Evolutionary conservation across 805 yeast species (phyloP).

Genomic region (Torulaspora franciscae): DNA sequence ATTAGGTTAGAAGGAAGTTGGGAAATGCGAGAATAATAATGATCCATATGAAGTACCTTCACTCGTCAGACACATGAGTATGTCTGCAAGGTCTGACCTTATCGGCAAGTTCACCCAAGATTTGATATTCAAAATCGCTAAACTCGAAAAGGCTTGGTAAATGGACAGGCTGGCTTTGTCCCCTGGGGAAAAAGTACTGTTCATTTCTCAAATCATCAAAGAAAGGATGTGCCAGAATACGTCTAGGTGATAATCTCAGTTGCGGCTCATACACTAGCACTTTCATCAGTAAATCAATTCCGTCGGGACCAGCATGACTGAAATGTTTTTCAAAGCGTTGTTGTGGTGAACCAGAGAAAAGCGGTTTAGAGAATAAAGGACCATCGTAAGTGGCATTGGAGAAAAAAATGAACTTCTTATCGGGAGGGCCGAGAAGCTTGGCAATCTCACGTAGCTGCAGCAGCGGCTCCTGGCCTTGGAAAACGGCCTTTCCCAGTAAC

Average conservation of each 20-base stretch:
- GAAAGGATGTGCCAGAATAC: constrained; percentile 81
- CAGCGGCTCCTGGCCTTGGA: constrained; percentile 88
- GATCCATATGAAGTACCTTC: constrained; percentile 2
- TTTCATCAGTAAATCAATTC: constrained; percentile 74
- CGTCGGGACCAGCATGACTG: constrained; percentile 76
- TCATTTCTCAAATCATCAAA: constrained; percentile 76
- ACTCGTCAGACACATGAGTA: constrained; percentile 2
- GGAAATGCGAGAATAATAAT: constrained; percentile 2
- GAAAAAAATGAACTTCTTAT: constrained; percentile 60
- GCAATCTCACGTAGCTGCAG: constrained; percentile 87
- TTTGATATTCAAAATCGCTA: constrained; percentile 60
- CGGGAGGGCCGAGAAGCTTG: constrained; percentile 87
- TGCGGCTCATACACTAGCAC: constrained; percentile 90
- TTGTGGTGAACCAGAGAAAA: constrained; percentile 51
- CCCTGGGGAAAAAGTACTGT: constrained; percentile 51
- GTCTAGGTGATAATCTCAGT: constrained; percentile 69
- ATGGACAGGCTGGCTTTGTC: constrained; percentile 40
- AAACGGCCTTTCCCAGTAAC: constrained; percentile 87
- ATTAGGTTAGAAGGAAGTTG: constrained; percentile 5
- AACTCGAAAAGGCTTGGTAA: constrained; percentile 59
- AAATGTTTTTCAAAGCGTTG: constrained; percentile 61
- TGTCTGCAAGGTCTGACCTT: constrained; percentile 18
- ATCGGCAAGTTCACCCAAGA: constrained; percentile 35
- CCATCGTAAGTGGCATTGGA: constrained; percentile 74
- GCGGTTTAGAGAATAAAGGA: constrained; percentile 61